Conservation (phyloP, 345 rosid genomes). For the Ceriops zippeliana region DNA sequence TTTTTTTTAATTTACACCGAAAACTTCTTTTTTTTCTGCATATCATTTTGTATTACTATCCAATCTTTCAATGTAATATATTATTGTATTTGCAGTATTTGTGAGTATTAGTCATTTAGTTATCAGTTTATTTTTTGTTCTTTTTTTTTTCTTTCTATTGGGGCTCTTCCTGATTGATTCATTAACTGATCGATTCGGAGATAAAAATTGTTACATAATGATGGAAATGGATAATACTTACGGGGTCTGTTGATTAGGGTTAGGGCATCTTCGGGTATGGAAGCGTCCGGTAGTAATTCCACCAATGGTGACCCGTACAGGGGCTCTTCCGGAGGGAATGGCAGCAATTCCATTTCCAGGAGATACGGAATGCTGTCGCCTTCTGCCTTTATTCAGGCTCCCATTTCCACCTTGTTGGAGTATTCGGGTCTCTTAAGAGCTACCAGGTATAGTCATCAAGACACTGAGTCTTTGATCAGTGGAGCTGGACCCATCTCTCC, state of each 20-base stretch:
- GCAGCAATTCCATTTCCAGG: constrained; percentile 33
- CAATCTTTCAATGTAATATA: too few species aligned
- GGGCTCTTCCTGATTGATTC: constrained; percentile 3
- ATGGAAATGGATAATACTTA: background rate
- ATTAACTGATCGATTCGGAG: constrained; percentile 14
- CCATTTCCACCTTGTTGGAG: constrained; percentile 80
- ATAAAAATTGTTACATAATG: constrained; percentile 1
- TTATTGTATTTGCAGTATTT: too few species aligned
- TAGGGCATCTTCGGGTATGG: constrained; percentile 60
- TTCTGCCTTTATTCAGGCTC: constrained; percentile 83
- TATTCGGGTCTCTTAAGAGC: constrained; percentile 84
- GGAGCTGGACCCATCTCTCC: constrained; percentile 13
- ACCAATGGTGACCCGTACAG: constrained; percentile 47
- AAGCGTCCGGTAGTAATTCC: constrained; percentile 52
- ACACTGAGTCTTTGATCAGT: constrained; percentile 46
- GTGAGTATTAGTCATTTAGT: too few species aligned
- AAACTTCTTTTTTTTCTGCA: too few species aligned
- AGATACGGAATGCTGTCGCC: constrained; percentile 67
- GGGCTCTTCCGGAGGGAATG: constrained; percentile 40
- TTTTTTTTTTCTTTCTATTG: background rate
- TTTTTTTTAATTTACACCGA: too few species aligned
- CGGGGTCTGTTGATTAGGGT: constrained; percentile 41
- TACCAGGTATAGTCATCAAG: constrained; percentile 44
- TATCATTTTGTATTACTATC: too few species aligned
- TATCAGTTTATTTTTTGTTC: constrained; percentile 7